Base-by-base conservation (phyloP, 805 yeast species). In the Sugiyamaella mastotermitis region DNA sequence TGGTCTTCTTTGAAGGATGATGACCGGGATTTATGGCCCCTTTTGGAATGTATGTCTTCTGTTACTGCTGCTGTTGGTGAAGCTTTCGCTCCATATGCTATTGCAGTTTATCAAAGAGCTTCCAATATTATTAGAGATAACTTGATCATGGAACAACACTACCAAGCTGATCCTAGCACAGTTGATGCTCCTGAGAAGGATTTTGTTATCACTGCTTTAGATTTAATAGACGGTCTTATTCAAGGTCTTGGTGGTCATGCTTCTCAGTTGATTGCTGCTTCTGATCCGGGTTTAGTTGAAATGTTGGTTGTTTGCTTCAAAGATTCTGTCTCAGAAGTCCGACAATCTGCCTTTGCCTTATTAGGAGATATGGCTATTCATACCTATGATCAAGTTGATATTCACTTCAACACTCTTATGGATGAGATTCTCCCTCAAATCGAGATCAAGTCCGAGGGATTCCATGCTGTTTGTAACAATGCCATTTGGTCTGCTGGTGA, bases 401-500 rank as follows among this genome's bases (percentile, higher is more conserved):
- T 52, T 48, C n/a, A 7, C 17, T 7, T 27, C 6, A 15, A 16
- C 14, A n/a, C 14, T 7, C 6, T 27, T 27, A 6, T 27, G 8
- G 8, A 16, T 27, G 70, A 72, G 31, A 63, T 84, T 15, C 61
- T 86, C 45, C 66, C 76, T n/a, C 70, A 77, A 42, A 77, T 87
- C 45, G 59, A 57, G 24, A 37, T 49, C 17, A 78, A 82, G 3
- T 71, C 76, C 47, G 66, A 69, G 45, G 64, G 62, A 32, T 86
- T 83, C 3, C 76, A 78, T 43, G 76, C 90, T 0, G 86, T 83
- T 2, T 79, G 80, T 51, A 84, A 83, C 60, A 92, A 92, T 59
- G 92, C 97, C 1, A 78, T 85, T 35, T 92, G 98, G 98, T 76
- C 95, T 1, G 63, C 83, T 10, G 97, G 98, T 31, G 95, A 92